Conservation (phyloP, 2,329 filamentous ascomycete species). For the Coleophoma cylindrospora region DNA sequence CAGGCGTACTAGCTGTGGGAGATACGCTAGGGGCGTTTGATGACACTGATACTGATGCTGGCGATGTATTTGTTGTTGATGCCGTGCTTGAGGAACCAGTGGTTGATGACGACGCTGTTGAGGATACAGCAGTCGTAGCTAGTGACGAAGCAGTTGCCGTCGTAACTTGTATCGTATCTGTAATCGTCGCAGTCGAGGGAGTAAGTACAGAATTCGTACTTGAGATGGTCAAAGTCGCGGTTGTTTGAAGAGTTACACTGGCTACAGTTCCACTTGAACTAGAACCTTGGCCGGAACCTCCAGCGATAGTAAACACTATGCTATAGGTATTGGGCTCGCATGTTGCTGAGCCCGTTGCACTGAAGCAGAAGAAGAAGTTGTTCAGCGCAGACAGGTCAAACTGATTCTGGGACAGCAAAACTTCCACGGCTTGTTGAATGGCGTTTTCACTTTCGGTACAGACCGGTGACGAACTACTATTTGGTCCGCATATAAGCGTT, state of each 20-base stretch:
- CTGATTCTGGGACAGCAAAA: too few relatives aligned
- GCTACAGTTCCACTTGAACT: not conserved
- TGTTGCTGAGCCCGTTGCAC: not conserved
- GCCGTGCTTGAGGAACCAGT: not conserved
- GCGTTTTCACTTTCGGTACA: too few relatives aligned
- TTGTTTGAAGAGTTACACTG: not conserved
- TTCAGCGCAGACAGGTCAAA: not conserved
- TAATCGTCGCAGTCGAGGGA: not conserved
- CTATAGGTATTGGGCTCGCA: not conserved
- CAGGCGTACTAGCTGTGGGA: not conserved
- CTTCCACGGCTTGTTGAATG: too few relatives aligned
- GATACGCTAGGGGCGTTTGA: not conserved
- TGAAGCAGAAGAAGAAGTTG: constrained; percentile 1
- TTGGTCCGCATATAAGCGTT: too few relatives aligned
- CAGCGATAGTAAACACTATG: not conserved
- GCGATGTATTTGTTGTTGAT: not conserved
- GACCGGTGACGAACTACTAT: too few relatives aligned
- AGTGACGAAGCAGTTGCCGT: not conserved
- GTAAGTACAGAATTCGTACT: too few relatives aligned
- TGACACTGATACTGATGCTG: not conserved
- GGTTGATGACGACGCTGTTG: not conserved
- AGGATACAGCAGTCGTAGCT: not conserved
- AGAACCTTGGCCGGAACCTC: not conserved
- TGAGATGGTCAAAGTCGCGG: not conserved
- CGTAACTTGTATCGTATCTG: too few relatives aligned